Conservation (phyloP, 2,329 filamentous ascomycete species). For the Exophiala mesophila region DNA sequence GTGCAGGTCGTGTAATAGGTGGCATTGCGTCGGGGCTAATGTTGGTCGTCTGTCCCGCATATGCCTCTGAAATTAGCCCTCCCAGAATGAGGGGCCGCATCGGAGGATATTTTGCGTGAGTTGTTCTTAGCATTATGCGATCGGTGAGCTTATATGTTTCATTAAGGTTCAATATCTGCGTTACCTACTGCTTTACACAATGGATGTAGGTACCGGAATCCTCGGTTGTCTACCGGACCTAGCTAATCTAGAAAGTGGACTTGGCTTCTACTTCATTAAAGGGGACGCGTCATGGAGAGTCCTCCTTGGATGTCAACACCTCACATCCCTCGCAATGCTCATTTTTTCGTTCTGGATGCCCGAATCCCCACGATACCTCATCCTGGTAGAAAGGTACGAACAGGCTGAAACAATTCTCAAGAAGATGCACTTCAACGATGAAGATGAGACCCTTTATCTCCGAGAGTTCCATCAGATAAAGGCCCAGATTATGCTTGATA, state of each 20-base stretch:
- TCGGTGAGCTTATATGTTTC: too few relatives aligned
- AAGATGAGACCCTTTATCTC: conserved; percentile 5
- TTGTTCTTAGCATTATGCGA: too few relatives aligned
- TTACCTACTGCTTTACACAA: conserved; percentile 4
- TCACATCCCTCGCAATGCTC: conserved; percentile 2
- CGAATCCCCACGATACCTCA: conserved; percentile 26
- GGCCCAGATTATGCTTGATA: conserved; percentile 11
- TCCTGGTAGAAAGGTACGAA: conserved; percentile 21
- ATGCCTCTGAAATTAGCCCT: conserved; percentile 8
- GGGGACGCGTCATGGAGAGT: conserved; percentile 8
- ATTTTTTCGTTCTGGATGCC: conserved; percentile 24
- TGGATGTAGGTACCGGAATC: too few relatives aligned
- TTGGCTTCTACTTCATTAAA: conserved; percentile 5
- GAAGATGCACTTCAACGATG: conserved; percentile 7
- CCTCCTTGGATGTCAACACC: conserved; percentile 6
- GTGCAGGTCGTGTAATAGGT: conserved; percentile 8
- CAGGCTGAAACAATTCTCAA: conserved; percentile 14
- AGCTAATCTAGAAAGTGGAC: too few relatives aligned
- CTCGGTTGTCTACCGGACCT: too few relatives aligned
- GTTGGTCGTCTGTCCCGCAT: conserved; percentile 10
- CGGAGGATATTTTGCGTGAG: conserved; percentile 5
- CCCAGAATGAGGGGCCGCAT: conserved; percentile 8
- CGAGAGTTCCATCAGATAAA: conserved; percentile 13
- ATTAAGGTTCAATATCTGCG: background rate
- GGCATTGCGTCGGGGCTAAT: conserved; percentile 11